A percentile compares a stretch with the other conserved stretches of the same genome.
phyloP scores from a whole-genome alignment of 306 rosid genomes.

The Vigna nakashimae region DNA sequence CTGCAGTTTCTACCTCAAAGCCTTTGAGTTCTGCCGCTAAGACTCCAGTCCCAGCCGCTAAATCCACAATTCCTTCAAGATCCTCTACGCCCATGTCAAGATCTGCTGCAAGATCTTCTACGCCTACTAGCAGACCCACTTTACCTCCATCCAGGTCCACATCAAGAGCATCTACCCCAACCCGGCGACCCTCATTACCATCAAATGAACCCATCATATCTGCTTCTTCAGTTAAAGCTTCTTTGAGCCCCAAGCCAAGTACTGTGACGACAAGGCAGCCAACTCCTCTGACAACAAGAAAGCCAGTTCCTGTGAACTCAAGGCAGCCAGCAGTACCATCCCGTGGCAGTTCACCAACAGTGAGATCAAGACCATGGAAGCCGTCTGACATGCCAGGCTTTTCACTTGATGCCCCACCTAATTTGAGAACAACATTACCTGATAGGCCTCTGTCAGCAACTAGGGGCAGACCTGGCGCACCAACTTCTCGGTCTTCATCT shows the following conservation, averaged over 20 bases:
- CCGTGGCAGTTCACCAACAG: constrained; percentile 91
- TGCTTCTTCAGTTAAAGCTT: constrained; percentile 57
- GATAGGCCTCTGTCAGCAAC: constrained; percentile 86
- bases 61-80: constrained; percentile 67
- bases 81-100: constrained; percentile 87
- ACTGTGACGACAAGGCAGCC: constrained; percentile 60
- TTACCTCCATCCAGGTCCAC: constrained; percentile 78
- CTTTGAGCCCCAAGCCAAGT: constrained; percentile 68
- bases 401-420: constrained; percentile 93
- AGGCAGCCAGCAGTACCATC: constrained; percentile 70
- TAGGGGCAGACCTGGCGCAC: constrained; percentile 98
- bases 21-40: constrained; percentile 51
- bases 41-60: constrained; percentile 55
- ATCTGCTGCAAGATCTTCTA: constrained; percentile 79
- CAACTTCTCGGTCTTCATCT: constrained; percentile 86
- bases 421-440: constrained; percentile 86
- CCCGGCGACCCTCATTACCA: constrained; percentile 75
- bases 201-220: constrained; percentile 65
- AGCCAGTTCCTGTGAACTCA: constrained; percentile 53
- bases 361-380: constrained; percentile 91
- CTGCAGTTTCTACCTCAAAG: constrained; percentile 54
- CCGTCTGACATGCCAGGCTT: constrained; percentile 96
- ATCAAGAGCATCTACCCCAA: constrained; percentile 91
- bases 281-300: constrained; percentile 55
- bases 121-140: constrained; percentile 84